Evolutionary conservation across 2,329 filamentous ascomycete genomes (phyloP), one percentile per base, ranked within the genome.

Genomic region (Colletotrichum euphorbiae): DNA sequence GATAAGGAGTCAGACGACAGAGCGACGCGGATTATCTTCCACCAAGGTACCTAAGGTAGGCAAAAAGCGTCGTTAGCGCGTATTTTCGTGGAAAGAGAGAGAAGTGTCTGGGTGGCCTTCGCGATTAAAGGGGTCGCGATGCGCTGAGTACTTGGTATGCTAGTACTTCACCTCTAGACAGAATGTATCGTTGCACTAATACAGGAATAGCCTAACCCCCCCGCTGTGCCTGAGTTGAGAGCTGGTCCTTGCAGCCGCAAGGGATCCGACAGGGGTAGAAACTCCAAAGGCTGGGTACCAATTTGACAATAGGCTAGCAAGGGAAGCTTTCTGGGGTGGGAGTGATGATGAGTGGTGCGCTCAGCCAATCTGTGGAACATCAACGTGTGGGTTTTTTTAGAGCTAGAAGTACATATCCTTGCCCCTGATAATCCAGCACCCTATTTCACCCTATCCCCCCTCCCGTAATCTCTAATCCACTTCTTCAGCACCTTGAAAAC

Each of bases 241-340:
- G 56, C 38, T 62, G 50, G 62, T 45, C 50, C 62, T 62, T 56
- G 50, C 62, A 62, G 48, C n/a, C n/a, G n/a, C n/a, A n/a, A n/a
- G 55, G 67, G 62, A 19, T 45, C 8, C 13, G 63, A 52, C 67
- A 62, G 50, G 67, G 67, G 50, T 52, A 52, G 9, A 51, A 62
- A 57, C 42, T 62, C 43, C 56, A 52, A 69, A 67, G 62, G 46
- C 54, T 68, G 65, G 54, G 42, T 55, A 55, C 46, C 60, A 68
- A 68, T 68, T 68, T 68, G 54, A 55, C 28, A 52, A 68, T 59
- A 33, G 52, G 61, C 65, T 68, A 68, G 65, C 21, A 21, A 59
- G 54, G 54, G 54, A 68, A 68, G 46, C 24, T 50, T 54, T 59
- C 40, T 28, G 38, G 51, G 60, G 42, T 57, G 60, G 19, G 42